These are phyloP conservation scores for Candida xyloterini DNA, from an alignment of 805 yeast genomes.

Conservation along the genomic window DNA sequence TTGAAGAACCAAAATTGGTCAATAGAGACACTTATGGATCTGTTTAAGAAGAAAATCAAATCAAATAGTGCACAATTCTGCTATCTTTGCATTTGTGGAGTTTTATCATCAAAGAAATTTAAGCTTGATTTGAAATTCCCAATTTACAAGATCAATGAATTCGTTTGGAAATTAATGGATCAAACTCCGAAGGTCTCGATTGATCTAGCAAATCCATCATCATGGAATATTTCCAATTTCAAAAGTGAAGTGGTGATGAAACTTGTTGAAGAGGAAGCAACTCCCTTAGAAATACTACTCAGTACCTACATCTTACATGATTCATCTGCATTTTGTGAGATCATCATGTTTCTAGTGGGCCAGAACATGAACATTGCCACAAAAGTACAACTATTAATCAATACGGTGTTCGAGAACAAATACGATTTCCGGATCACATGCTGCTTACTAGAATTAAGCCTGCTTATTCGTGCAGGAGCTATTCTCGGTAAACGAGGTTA, in stretches of 20 bases:
- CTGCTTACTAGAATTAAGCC: constrained; percentile 30
- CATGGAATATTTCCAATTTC: background rate
- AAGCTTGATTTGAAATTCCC: too few relatives aligned
- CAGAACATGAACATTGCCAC: constrained; percentile 1
- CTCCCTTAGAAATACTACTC: constrained; percentile 5
- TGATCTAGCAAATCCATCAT: background rate
- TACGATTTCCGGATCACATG: constrained; percentile 12
- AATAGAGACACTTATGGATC: background rate
- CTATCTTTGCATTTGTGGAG: background rate
- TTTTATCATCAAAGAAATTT: background rate
- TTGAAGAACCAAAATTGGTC: background rate
- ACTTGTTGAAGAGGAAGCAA: constrained; percentile 28
- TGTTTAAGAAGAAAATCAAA: background rate
- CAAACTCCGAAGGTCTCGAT: background rate
- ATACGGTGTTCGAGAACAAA: background rate
- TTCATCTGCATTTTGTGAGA: constrained; percentile 29
- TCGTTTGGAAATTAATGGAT: background rate
- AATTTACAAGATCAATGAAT: background rate
- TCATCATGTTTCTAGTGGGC: constrained; percentile 1
- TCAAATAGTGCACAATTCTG: background rate
- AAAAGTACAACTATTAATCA: constrained; percentile 20
- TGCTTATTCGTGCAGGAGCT: constrained; percentile 42
- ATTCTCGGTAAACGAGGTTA: constrained; percentile 31
- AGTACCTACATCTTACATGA: constrained; percentile 28
- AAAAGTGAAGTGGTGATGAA: constrained; percentile 7